A percentile compares a stretch with the other conserved stretches of the same genome.
Conservation (phyloP, 352 stramenopile species). For the Phytophthora cactorum region DNA sequence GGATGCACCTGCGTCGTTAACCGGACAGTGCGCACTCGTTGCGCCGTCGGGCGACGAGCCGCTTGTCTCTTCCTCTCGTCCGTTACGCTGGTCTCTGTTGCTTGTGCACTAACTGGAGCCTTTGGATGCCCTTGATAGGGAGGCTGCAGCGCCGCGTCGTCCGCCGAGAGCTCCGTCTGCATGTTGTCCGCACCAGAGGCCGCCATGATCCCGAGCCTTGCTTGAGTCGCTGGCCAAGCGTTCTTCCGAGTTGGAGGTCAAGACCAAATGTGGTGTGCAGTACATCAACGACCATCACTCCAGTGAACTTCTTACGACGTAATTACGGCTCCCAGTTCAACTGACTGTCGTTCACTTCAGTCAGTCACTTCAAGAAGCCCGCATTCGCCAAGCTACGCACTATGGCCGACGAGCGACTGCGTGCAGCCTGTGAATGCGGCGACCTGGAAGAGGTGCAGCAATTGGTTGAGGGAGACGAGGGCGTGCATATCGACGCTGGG, state of each 20-base stretch:
- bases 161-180: constrained; percentile 11
- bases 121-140: constrained; percentile 4
- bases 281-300: constrained; percentile 24
- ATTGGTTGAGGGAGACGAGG: neutral
- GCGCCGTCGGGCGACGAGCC: constrained; percentile 1
- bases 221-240: constrained; percentile 18
- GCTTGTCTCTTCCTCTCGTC: constrained; percentile 2
- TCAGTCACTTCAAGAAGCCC: neutral
- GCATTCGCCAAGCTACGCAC: neutral
- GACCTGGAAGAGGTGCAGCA: neutral
- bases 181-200: constrained; percentile 16
- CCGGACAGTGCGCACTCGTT: constrained; percentile 66
- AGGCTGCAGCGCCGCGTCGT: constrained; percentile 8
- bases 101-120: neutral
- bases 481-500: neutral
- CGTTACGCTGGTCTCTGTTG: neutral
- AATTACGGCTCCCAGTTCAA: constrained; percentile 5
- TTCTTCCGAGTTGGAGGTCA: constrained; percentile 7
- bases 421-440: neutral
- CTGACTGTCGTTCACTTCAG: constrained; percentile 1
- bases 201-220: constrained; percentile 22
- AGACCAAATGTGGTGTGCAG: constrained; percentile 7
- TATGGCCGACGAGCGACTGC: constrained; percentile 1
- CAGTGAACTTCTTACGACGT: neutral
- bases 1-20: constrained; percentile 57